Conservation (phyloP, 805 yeast species). For the Saturnispora zaruensis region DNA sequence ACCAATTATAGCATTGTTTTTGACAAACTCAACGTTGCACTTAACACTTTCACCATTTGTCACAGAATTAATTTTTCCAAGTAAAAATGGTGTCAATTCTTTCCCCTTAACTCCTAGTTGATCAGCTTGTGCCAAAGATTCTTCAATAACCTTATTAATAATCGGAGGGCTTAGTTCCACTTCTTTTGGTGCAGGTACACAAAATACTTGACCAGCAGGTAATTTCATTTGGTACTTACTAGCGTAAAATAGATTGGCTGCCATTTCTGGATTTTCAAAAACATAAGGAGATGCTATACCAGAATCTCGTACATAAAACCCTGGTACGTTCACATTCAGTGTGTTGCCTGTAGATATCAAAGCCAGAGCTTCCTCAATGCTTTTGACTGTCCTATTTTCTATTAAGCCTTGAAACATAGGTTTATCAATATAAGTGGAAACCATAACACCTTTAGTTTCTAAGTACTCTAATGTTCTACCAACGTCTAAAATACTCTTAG, state of each 20-base stretch:
- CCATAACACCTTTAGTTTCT: constrained; percentile 88
- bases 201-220: constrained; percentile 63
- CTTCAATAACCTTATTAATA: constrained; percentile 48
- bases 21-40: constrained; percentile 67
- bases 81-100: constrained; percentile 68
- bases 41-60: constrained; percentile 64
- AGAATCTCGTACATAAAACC: constrained; percentile 72
- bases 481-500: constrained; percentile 77
- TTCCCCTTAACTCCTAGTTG: constrained; percentile 54
- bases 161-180: constrained; percentile 46
- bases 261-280: constrained; percentile 43
- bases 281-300: constrained; percentile 64
- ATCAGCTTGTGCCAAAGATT: constrained; percentile 51
- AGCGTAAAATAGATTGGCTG: constrained; percentile 52
- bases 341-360: constrained; percentile 6
- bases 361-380: background rate
- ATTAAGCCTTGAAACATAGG: constrained; percentile 7
- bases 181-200: constrained; percentile 71
- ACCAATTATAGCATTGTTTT: constrained; percentile 66
- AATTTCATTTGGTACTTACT: constrained; percentile 41
- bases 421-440: constrained; percentile 43
- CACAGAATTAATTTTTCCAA: constrained; percentile 52
- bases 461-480: constrained; percentile 74
- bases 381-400: background rate
- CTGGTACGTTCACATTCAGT: constrained; percentile 44